Evolutionary conservation across 768 basidiomycete genomes (phyloP), one percentile per base, ranked within the genome.

Genomic region (Lentinula raphanica): DNA sequence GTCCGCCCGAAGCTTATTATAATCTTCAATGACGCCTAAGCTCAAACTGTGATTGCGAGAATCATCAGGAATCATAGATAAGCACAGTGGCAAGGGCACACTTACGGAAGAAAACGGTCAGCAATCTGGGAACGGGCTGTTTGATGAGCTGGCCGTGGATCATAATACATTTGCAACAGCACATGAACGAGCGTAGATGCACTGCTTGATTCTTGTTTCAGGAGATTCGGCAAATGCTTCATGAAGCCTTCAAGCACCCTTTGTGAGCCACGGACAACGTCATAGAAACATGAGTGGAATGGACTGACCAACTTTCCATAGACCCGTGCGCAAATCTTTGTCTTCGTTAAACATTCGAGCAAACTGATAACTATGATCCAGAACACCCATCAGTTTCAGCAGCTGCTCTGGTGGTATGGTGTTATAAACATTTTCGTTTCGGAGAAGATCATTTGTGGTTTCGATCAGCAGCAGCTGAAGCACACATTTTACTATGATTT

Each of bases 401-500:
- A 99, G 77, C 66, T 98, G 94, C 61, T 93, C 88, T 0, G 97
- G 92, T 36, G 97, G 97, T 64, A 98, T 98, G 3, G 89, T 92
- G 46, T 77, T 81, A 74, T 98, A 98, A 46, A 99, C 91, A 39
- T 89, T 85, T 59, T 92, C 81, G 67, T 96, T 98, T 59, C 94
- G 90, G 31, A 99, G 80, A 23, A 99, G 78, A 63, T 98, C 97
- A 66, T 94, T 94, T 2, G 95, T 96, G 6, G 92, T 98, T 74
- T 99, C 97, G 62, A 99, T 98, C 36, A 99, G 81, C 55, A 98
- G 79, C 21, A 99, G 75, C 66, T 99, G 97, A 29, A 99, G 82
- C 21, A 99, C 97, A 70, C 97, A 99, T 88, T 98, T 98, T 63
- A 98, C 94, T 60, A 99, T 98, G 73, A 99, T 98, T 71, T 98